Conservation (phyloP, 768 basidiomycete species). For the Arthromyces matolae region DNA sequence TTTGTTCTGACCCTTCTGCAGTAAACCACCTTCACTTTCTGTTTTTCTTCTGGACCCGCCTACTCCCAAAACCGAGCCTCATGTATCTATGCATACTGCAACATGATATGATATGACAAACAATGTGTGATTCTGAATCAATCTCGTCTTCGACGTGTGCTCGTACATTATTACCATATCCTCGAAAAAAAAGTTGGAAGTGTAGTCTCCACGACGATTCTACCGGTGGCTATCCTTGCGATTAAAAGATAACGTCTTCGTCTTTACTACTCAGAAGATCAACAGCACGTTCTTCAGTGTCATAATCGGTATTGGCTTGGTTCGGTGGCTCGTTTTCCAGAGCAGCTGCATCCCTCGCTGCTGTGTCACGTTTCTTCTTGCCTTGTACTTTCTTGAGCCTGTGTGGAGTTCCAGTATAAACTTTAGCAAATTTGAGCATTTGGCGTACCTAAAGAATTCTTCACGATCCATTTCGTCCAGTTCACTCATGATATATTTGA, state of each 20-base stretch:
- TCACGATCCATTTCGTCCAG: conserved; percentile 98
- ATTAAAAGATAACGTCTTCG: conserved; percentile 93
- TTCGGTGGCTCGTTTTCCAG: conserved; percentile 27
- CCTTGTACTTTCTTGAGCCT: conserved; percentile 96
- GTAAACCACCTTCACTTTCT: conserved; percentile 30
- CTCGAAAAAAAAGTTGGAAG: no score
- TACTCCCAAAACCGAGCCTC: conserved; percentile 45
- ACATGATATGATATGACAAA: conserved; percentile 39
- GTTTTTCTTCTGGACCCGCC: conserved; percentile 21
- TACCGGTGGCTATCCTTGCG: no score
- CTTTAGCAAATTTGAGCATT: not conserved
- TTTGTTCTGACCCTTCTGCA: conserved; percentile 11
- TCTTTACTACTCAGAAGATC: conserved; percentile 85
- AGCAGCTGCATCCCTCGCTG: conserved; percentile 34
- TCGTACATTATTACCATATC: not conserved
- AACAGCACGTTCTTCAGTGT: conserved; percentile 32
- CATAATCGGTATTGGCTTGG: conserved; percentile 32
- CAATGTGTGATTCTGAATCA: not conserved
- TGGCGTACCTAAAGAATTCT: conserved; percentile 79
- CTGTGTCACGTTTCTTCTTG: conserved; percentile 88
- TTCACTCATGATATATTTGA: conserved; percentile 96
- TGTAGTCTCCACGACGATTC: no score
- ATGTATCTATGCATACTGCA: conserved; percentile 65
- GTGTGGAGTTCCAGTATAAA: conserved; percentile 8
- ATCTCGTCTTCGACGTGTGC: not conserved